Percentiles rank a stretch among this genome's conserved stretches.
phyloP scores from a whole-genome alignment of 306 rosid species.

The Cucurbita moschata region DNA sequence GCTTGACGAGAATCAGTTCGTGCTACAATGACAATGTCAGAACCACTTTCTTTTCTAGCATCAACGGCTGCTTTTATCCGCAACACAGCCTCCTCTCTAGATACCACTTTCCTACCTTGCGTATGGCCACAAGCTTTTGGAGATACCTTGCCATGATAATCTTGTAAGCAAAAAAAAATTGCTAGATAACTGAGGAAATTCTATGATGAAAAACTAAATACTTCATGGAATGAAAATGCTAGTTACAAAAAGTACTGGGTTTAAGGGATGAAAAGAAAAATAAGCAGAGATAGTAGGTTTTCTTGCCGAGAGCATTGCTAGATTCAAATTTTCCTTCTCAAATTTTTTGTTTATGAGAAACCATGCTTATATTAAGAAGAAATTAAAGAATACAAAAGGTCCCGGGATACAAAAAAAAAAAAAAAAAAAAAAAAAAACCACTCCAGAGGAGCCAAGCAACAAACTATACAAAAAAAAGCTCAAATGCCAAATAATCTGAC shows the following conservation, averaged over 20 bases:
- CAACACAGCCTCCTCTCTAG: slow-evolving; percentile 71
- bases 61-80: slow-evolving; percentile 68
- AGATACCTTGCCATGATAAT: slow-evolving; percentile 33
- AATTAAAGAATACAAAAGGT: background rate
- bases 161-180: slow-evolving; percentile 5
- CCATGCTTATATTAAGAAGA: too few relatives aligned
- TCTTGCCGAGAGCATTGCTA: background rate
- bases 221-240: background rate
- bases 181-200: background rate
- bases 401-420: background rate
- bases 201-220: background rate
- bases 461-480: too few relatives aligned
- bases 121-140: slow-evolving; percentile 95
- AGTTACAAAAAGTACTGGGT: background rate
- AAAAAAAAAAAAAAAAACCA: too few relatives aligned
- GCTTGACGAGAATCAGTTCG: slow-evolving; percentile 89
- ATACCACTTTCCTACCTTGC: slow-evolving; percentile 61
- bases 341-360: background rate
- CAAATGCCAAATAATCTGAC: too few relatives aligned
- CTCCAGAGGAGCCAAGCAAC: too few relatives aligned
- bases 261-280: background rate
- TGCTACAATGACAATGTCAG: slow-evolving; percentile 79
- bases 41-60: slow-evolving; percentile 68
- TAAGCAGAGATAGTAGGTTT: background rate
- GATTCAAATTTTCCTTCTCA: background rate